Base-by-base conservation (phyloP, 345 rosid genomes). In the Populus pruinosa region DNA sequence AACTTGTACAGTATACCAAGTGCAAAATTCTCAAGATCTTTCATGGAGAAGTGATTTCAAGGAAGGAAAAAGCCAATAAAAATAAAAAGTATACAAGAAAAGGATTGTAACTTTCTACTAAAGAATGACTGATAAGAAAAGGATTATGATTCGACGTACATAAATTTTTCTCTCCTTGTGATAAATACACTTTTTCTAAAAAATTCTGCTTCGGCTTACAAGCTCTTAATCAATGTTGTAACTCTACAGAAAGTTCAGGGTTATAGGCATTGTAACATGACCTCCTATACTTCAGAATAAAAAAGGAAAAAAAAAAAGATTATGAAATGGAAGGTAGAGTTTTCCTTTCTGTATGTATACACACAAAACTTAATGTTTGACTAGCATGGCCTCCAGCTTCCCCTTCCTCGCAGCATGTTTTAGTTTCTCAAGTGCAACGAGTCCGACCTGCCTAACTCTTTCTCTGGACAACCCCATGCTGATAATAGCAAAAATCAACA, bases 381-480 rank as follows among this genome's bases (percentile, higher is more conserved):
- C 83, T 13, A 93, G 74, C 97, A 93, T 80, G 68, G 97, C 91
- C 79, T 93, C 96, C 92, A 90, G 87, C 85, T 82, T 87, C 74
- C 86, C 87, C 87, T 87, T 90, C 89, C 97, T 93, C 3, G 99
- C 99, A 6, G 89, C 93, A 62, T 90, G 88, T 82, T 93, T 92
- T 81, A 96, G 91, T 82, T 92, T 96, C 94, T 96, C 98, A 11
- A 93, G 79, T 0, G 98, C 94, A 16, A 93, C 97, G 8, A 96
- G 97, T 69, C 98, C 99, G 5, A 93, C 90, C 78, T 96, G 97
- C 84, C 98, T 80, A 16, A 93, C 99, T 77, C 98, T 87, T 85
- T 92, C 99, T 82, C 99, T 82, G 18, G 99, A 96, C 82, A 96
- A 86, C 65, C 99, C 99, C 81, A 93, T 92, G 77, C 98, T 93